A percentile compares a stretch with the other conserved stretches of the same genome.
phyloP scores from a whole-genome alignment of 768 basidiomycete species.

The Pluteus cervinus region DNA sequence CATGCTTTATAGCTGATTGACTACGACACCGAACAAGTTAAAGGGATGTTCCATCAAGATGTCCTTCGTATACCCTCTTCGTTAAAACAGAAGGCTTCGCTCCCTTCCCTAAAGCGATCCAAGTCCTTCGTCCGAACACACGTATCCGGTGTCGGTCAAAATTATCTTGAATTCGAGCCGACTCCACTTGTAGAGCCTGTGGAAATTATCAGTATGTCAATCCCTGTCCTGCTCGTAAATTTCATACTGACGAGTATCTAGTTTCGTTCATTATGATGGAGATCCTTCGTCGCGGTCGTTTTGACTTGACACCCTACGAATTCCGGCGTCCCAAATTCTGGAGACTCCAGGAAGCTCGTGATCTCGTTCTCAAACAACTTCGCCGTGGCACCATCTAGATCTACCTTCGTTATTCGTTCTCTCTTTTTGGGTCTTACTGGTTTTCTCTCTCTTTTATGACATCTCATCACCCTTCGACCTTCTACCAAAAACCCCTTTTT shows the following conservation, averaged over 20 bases:
- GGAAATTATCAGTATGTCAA: constrained; percentile 45
- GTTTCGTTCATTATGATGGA: constrained; percentile 65
- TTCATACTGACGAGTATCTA: constrained; percentile 16
- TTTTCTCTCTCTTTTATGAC: too few relatives aligned
- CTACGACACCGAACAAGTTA: constrained; percentile 41
- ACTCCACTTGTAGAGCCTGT: constrained; percentile 43
- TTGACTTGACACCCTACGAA: constrained; percentile 40
- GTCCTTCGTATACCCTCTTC: constrained; percentile 34
- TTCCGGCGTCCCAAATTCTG: constrained; percentile 44
- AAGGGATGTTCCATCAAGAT: constrained; percentile 47
- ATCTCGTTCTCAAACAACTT: constrained; percentile 29
- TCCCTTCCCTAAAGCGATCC: constrained; percentile 11
- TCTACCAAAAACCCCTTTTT: too few relatives aligned
- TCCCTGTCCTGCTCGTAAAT: constrained; percentile 3
- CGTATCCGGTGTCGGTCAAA: constrained; percentile 46
- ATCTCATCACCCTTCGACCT: too few relatives aligned
- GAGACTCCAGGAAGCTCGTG: constrained; percentile 36
- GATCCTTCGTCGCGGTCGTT: constrained; percentile 54
- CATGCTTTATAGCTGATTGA: constrained; percentile 38
- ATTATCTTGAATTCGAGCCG: constrained; percentile 49
- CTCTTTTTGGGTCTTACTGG: too few relatives aligned
- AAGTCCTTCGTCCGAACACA: constrained; percentile 40
- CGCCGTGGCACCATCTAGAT: constrained; percentile 33
- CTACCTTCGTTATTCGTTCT: too few relatives aligned
- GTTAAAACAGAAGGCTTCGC: constrained; percentile 13